Percentiles rank a stretch among this genome's conserved stretches.
phyloP scores from a whole-genome alignment of 441 rosid genomes.

The Capsella rubella region DNA sequence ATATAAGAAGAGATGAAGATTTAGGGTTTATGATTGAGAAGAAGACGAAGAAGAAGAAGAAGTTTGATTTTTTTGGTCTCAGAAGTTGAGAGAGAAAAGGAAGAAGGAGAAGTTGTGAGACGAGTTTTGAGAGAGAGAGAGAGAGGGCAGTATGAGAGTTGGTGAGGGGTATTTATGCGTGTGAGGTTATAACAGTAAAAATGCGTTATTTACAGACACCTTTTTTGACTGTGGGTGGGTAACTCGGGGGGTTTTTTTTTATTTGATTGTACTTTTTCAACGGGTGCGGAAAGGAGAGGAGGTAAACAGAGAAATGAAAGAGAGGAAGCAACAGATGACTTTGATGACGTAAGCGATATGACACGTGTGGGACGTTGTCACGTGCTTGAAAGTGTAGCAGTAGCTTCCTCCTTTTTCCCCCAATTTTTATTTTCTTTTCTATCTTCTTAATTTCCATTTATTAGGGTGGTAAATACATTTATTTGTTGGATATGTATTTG shows the following conservation, averaged over 20 bases:
- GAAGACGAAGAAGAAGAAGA: constrained; percentile 11
- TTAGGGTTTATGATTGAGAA: constrained; percentile 21
- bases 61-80: too few relatives aligned
- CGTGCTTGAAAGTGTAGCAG: constrained; percentile 38
- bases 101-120: constrained; percentile 7
- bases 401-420: not conserved
- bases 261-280: constrained; percentile 30
- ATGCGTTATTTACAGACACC: constrained; percentile 5
- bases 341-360: constrained; percentile 35
- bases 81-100: constrained; percentile 21
- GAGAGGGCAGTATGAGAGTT: not conserved
- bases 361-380: constrained; percentile 42
- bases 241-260: constrained; percentile 1
- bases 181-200: constrained; percentile 11
- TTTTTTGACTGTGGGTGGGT: constrained; percentile 36
- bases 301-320: constrained; percentile 21
- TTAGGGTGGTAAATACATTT: not conserved
- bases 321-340: not conserved
- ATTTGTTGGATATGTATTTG: too few relatives aligned
- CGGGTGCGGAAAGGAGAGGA: constrained; percentile 26
- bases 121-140: constrained; percentile 28
- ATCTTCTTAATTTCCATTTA: not conserved
- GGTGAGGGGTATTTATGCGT: constrained; percentile 40
- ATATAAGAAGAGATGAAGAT: not conserved
- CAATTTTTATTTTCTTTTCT: too few relatives aligned